phyloP scores from a whole-genome alignment of 345 rosid species.

The Xanthoceras sorbifolium region DNA sequence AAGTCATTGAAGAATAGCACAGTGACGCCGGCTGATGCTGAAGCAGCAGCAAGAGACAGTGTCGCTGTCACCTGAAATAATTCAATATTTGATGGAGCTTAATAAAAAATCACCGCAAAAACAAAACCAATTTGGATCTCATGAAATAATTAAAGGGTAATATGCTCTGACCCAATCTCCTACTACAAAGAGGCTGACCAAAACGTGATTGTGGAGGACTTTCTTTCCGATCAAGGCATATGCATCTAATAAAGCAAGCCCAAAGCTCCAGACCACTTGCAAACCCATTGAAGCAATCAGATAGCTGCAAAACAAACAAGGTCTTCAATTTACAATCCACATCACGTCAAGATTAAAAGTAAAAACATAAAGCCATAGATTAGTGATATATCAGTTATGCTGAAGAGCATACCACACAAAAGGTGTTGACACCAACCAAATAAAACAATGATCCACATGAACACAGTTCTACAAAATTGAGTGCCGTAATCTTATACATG shows the following conservation, averaged over 20 bases:
- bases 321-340: background rate
- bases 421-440: background rate
- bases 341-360: background rate
- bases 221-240: conserved; percentile 61
- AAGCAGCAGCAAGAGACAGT: conserved; percentile 74
- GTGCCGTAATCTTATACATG: background rate
- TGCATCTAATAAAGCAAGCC: conserved; percentile 65
- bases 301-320: conserved; percentile 51
- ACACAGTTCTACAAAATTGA: background rate
- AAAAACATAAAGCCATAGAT: background rate
- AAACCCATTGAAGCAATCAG: conserved; percentile 89
- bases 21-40: conserved; percentile 63
- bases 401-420: background rate
- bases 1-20: conserved; percentile 60
- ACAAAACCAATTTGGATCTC: background rate
- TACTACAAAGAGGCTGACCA: conserved; percentile 78
- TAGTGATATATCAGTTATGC: background rate
- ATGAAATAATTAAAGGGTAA: conserved; percentile 4
- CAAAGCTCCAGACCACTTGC: conserved; percentile 81
- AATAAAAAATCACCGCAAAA: background rate
- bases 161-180: conserved; percentile 76
- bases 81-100: conserved; percentile 4
- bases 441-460: background rate
- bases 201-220: conserved; percentile 48
- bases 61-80: conserved; percentile 61